Percentiles rank a stretch among this genome's conserved stretches.
Conservation (phyloP, 2,329 filamentous ascomycete genomes). For the Aspergillus puulaauensis region DNA sequence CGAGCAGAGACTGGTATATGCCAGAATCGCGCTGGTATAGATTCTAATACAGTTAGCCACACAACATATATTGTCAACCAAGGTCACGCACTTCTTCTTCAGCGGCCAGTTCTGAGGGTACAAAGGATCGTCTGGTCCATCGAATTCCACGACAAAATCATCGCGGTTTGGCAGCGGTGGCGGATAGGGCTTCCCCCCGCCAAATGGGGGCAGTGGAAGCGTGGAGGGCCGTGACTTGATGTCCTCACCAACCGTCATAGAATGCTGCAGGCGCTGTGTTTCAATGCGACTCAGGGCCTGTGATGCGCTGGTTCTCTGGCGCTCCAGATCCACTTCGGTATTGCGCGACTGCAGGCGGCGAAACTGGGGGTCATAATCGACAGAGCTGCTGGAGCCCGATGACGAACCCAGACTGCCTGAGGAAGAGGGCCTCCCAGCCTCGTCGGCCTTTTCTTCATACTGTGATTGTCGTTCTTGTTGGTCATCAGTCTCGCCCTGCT, state of each 20-base stretch:
- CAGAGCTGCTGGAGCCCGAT: constrained; percentile 25
- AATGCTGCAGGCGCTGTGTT: constrained; percentile 39
- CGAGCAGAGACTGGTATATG: constrained; percentile 54
- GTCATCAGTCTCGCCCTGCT: too few species aligned
- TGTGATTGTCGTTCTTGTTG: too few species aligned
- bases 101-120: constrained; percentile 56
- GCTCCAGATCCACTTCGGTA: constrained; percentile 32
- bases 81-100: constrained; percentile 41
- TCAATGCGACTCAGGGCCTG: constrained; percentile 30
- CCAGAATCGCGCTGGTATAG: constrained; percentile 39
- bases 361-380: constrained; percentile 22
- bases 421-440: too few species aligned
- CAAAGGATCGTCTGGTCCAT: constrained; percentile 50
- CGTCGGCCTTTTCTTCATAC: too few species aligned
- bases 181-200: constrained; percentile 51
- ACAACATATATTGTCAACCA: constrained; percentile 5
- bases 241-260: constrained; percentile 34
- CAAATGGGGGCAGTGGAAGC: constrained; percentile 25
- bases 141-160: constrained; percentile 57
- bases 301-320: constrained; percentile 23
- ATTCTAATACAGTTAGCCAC: constrained; percentile 36
- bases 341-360: constrained; percentile 29
- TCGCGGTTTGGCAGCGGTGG: constrained; percentile 51
- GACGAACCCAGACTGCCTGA: constrained; percentile 1
- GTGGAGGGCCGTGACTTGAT: constrained; percentile 22